Evolutionary conservation across 1,284 basidiomycete genomes (phyloP).

Genomic region (Marasmius oreades): DNA sequence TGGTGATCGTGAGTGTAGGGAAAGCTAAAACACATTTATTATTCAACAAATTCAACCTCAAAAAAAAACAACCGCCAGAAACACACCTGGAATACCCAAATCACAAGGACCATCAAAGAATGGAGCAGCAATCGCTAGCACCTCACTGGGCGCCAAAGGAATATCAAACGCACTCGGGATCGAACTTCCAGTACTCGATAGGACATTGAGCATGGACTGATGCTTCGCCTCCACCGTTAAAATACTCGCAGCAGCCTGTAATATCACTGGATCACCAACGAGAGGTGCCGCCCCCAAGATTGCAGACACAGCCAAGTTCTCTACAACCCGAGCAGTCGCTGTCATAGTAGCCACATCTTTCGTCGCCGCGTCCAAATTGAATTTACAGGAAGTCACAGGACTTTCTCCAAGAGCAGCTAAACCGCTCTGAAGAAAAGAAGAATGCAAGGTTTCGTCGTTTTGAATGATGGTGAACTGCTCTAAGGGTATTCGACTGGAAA

Average conservation of each 20-base stretch:
- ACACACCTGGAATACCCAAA: conserved; percentile 55
- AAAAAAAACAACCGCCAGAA: background rate
- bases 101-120: conserved; percentile 72
- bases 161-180: conserved; percentile 73
- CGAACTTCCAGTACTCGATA: conserved; percentile 52
- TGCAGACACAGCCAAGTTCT: conserved; percentile 74
- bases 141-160: conserved; percentile 61
- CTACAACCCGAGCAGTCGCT: conserved; percentile 70
- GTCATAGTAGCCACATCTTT: conserved; percentile 71
- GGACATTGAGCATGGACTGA: conserved; percentile 70
- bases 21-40: conserved; percentile 41
- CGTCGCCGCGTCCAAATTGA: conserved; percentile 65
- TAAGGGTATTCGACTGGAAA: conserved; percentile 50
- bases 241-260: conserved; percentile 73
- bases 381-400: conserved; percentile 58
- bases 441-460: conserved; percentile 62
- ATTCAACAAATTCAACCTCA: background rate
- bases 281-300: conserved; percentile 77
- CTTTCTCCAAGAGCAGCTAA: conserved; percentile 51
- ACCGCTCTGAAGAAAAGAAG: conserved; percentile 44
- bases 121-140: conserved; percentile 67
- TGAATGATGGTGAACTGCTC: conserved; percentile 62
- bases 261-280: conserved; percentile 57
- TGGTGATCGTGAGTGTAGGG: conserved; percentile 58
- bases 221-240: conserved; percentile 82